These are phyloP conservation scores for Spathaspora arborariae DNA, from an alignment of 805 yeast genomes.

Conservation along the genomic window DNA sequence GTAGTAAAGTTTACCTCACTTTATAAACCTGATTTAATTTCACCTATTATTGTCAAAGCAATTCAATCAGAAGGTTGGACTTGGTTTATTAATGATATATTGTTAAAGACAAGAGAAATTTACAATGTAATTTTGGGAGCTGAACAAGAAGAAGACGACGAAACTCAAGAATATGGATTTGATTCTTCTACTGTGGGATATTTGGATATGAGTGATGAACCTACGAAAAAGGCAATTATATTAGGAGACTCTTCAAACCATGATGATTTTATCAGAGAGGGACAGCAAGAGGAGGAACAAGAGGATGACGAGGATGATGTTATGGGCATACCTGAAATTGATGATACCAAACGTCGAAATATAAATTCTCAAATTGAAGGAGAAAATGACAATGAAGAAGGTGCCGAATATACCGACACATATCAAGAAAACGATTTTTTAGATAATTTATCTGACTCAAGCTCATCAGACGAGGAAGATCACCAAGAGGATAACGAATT, in stretches of 20 bases:
- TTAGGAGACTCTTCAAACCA: conserved; percentile 35
- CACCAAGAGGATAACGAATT: conserved; percentile 31
- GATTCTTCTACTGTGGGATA: conserved; percentile 37
- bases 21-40: conserved; percentile 56
- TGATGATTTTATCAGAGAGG: conserved; percentile 24
- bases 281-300: conserved; percentile 16
- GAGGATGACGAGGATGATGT: conserved; percentile 13
- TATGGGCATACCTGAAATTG: conserved; percentile 16
- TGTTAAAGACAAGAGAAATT: conserved; percentile 51
- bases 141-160: conserved; percentile 24
- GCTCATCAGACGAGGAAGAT: conserved; percentile 31
- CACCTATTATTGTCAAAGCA: conserved; percentile 49
- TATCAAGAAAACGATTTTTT: background rate
- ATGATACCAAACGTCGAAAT: conserved; percentile 11
- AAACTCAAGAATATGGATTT: conserved; percentile 15
- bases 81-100: conserved; percentile 45
- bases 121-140: conserved; percentile 58
- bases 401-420: background rate
- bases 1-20: conserved; percentile 80
- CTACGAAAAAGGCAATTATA: conserved; percentile 22
- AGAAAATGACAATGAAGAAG: background rate
- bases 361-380: too few species aligned
- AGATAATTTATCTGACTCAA: conserved; percentile 43
- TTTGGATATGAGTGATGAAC: conserved; percentile 31
- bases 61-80: conserved; percentile 48